Evolutionary conservation across 2,329 filamentous ascomycete species (phyloP).

Genomic region (Aspergillus proliferans): DNA sequence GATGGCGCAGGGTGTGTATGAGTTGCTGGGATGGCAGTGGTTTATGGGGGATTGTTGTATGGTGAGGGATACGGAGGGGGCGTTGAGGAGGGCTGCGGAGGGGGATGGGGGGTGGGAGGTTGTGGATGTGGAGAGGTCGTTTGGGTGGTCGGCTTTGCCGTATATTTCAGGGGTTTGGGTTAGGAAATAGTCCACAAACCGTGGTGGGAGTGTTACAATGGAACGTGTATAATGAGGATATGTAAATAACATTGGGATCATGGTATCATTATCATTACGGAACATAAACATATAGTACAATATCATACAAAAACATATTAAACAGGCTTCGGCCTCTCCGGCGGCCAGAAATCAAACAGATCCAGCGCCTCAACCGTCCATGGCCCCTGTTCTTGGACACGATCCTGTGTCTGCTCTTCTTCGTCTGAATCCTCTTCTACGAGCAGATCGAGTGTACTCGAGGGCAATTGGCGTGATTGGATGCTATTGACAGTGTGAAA

Average conservation of each 20-base stretch:
- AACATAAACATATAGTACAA: too few relatives aligned
- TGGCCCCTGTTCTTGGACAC: slow-evolving; percentile 27
- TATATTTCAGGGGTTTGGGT: slow-evolving; percentile 38
- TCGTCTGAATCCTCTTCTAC: slow-evolving; percentile 7
- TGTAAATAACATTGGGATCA: too few relatives aligned
- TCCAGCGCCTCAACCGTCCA: slow-evolving; percentile 39
- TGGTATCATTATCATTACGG: too few relatives aligned
- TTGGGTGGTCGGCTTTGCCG: slow-evolving; percentile 32
- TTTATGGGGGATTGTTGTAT: slow-evolving; percentile 49
- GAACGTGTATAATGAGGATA: background rate
- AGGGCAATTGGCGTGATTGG: slow-evolving; percentile 10
- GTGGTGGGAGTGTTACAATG: background rate
- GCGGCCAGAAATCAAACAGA: slow-evolving; percentile 40
- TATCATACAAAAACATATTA: background rate
- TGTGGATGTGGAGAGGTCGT: slow-evolving; percentile 41
- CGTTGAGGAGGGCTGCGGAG: slow-evolving; percentile 37
- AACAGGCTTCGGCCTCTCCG: slow-evolving; percentile 29
- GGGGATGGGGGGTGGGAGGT: slow-evolving; percentile 43
- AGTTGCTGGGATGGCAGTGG: slow-evolving; percentile 45
- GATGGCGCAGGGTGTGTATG: slow-evolving; percentile 42
- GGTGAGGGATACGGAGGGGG: slow-evolving; percentile 43
- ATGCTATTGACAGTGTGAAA: slow-evolving; percentile 14
- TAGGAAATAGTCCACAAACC: slow-evolving; percentile 22
- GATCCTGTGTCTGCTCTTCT: background rate
- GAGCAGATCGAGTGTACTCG: slow-evolving; percentile 11